Conservation (phyloP, 495 filamentous ascomycete species). For the Pseudoneurospora amorphoporcata region DNA sequence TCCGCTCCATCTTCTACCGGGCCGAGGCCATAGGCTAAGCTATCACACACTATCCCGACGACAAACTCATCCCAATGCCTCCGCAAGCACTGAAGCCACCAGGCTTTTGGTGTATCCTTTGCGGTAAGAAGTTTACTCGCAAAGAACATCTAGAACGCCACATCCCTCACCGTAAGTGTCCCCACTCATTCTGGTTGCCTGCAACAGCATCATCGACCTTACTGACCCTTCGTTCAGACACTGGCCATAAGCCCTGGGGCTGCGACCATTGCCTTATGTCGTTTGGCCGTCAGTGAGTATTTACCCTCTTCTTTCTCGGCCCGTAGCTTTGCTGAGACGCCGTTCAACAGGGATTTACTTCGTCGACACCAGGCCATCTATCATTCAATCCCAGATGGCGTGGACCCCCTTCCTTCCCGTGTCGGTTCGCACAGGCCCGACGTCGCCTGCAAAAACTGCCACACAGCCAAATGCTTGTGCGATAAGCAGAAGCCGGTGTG, state of each 20-base stretch:
- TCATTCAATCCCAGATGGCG: constrained; percentile 15
- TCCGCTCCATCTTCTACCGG: not conserved
- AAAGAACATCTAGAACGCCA: constrained; percentile 59
- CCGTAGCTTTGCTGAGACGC: constrained; percentile 10
- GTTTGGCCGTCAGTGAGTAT: constrained; percentile 48
- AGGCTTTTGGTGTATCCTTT: constrained; percentile 47
- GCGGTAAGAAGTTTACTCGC: constrained; percentile 52
- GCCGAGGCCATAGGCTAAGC: not conserved
- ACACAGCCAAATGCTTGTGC: constrained; percentile 55
- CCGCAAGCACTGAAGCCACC: not conserved
- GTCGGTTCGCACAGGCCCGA: constrained; percentile 12
- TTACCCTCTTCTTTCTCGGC: not conserved
- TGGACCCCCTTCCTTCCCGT: not conserved
- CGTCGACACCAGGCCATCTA: constrained; percentile 46
- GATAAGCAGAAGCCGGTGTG: constrained; percentile 55
- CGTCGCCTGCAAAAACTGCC: constrained; percentile 49
- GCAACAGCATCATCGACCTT: not conserved
- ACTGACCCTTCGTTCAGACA: constrained; percentile 39
- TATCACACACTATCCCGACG: not conserved
- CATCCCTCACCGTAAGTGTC: constrained; percentile 46
- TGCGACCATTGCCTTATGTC: constrained; percentile 49
- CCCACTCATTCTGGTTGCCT: not conserved
- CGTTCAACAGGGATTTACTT: constrained; percentile 42
- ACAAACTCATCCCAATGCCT: not conserved
- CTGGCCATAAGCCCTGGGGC: constrained; percentile 53